A percentile compares a stretch with the other conserved stretches of the same genome.
Evolutionary conservation across 2,329 filamentous ascomycete genomes (phyloP).

Genomic region (Arthroderma sp.): DNA sequence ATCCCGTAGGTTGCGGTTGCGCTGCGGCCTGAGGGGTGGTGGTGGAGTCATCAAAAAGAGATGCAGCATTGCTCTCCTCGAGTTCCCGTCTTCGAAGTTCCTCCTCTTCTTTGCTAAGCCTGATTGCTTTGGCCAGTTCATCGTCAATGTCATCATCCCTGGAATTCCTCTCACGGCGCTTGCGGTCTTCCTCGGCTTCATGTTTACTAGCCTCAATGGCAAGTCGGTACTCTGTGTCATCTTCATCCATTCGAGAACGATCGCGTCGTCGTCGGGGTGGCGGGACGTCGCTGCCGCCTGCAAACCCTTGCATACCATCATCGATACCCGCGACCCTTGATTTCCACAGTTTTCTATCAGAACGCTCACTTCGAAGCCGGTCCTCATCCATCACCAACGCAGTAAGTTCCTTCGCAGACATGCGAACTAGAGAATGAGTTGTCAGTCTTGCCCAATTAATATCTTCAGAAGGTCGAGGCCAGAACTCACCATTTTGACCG

Average conservation of each 20-base stretch:
- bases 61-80: slow-evolving; percentile 69
- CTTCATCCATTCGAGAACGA: slow-evolving; percentile 52
- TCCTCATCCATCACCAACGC: slow-evolving; percentile 88
- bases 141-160: slow-evolving; percentile 55
- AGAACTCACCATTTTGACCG: slow-evolving; percentile 73
- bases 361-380: slow-evolving; percentile 74
- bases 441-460: background rate
- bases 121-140: slow-evolving; percentile 87
- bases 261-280: slow-evolving; percentile 35
- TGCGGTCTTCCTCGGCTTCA: slow-evolving; percentile 78
- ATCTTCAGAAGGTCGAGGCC: background rate
- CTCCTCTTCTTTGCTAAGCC: slow-evolving; percentile 90
- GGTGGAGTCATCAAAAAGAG: slow-evolving; percentile 73
- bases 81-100: slow-evolving; percentile 66
- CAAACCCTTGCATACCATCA: slow-evolving; percentile 45
- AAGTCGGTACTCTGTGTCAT: slow-evolving; percentile 79
- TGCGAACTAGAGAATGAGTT: slow-evolving; percentile 52
- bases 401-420: slow-evolving; percentile 91
- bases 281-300: slow-evolving; percentile 27
- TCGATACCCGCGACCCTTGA: slow-evolving; percentile 88
- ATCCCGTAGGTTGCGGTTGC: slow-evolving; percentile 70
- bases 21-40: slow-evolving; percentile 35
- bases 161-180: slow-evolving; percentile 48
- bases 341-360: slow-evolving; percentile 90
- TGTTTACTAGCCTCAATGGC: slow-evolving; percentile 91